These are phyloP conservation scores for Parasitella parasitica DNA, from an alignment of 371 early-diverging fungal genomes.

Conservation along the genomic window DNA sequence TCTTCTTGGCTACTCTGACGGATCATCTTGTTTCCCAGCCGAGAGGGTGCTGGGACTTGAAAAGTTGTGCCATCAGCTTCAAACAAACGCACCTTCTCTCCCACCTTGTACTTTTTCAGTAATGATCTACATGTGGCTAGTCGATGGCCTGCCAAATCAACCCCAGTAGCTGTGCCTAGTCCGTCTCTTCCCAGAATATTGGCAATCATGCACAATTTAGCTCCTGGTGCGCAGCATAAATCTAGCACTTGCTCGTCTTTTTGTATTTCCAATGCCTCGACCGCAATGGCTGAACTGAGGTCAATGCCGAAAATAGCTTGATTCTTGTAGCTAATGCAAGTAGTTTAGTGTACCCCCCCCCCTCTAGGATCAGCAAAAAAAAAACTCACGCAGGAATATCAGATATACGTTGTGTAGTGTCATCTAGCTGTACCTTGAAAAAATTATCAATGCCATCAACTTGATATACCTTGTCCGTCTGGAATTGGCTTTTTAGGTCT, in stretches of 20 bases:
- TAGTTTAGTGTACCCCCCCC: too few relatives aligned
- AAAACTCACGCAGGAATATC: conserved; percentile 40
- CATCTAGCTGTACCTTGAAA: conserved; percentile 29
- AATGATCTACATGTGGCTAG: conserved; percentile 69
- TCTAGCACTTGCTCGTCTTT: conserved; percentile 77
- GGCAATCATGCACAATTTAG: conserved; percentile 80
- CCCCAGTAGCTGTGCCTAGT: conserved; percentile 87
- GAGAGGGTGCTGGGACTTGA: conserved; percentile 66
- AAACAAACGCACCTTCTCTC: conserved; percentile 61
- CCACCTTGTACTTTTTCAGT: conserved; percentile 65
- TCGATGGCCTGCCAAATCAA: conserved; percentile 80
- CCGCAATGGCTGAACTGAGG: conserved; percentile 77
- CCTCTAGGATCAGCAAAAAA: not conserved
- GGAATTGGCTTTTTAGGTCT: conserved; percentile 44
- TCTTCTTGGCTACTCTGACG: not conserved
- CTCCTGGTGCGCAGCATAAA: conserved; percentile 82
- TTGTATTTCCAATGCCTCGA: conserved; percentile 56
- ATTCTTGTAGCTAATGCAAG: conserved; percentile 26
- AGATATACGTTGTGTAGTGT: conserved; percentile 28
- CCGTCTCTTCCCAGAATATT: conserved; percentile 63
- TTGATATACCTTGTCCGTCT: conserved; percentile 32
- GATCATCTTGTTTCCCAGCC: conserved; percentile 24
- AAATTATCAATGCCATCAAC: conserved; percentile 33
- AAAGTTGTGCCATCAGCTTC: conserved; percentile 85
- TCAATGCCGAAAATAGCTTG: conserved; percentile 81